Base-by-base conservation (phyloP, 2,329 filamentous ascomycete genomes). In the Clarireedia monteithiana region DNA sequence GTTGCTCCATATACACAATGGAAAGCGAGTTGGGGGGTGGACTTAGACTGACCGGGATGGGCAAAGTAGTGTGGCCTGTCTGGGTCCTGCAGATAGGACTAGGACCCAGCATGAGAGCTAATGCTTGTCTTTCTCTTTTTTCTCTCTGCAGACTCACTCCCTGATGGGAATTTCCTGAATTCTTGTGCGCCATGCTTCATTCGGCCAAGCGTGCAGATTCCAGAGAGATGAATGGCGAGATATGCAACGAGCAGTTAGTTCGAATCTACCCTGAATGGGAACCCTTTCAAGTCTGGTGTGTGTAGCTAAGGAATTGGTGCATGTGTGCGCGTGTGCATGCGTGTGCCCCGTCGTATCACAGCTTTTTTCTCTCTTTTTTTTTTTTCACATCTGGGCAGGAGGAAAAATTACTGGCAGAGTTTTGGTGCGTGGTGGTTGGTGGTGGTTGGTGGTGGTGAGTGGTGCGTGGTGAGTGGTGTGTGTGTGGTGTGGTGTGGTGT, bases 1-100 rank as follows among this genome's bases (percentile, higher is more conserved):
- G 58, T 61, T 61, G 52, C 42, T 50, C 57, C 59, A 63, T 64
- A 64, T 64, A 65, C 54, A 55, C 14, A 48, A 50, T 52, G 45
- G 47, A 6, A 48, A 44, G 15, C 42, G 53, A 46, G 46, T 51
- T 57, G 59, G 59, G 42, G 30, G 30, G 30, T 34, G 30, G 12
- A 34, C 9, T 34, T 34, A 34, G 30, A 34, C 2, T 34, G 30
- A 34, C 30, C 30, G 30, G 30, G 30, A 34, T 34, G 30, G 30
- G 7, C 15, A 42, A 14, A 54, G 52, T 52, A 44, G 61, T 57
- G 56, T 60, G 57, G 61, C 55, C 57, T 56, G 59, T 53, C 42
- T 58, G 15, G 57, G 57, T 55, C 57, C 59, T 58, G 58, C 58
- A 59, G 51, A 54, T 42, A 17, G 30, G 30, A 34, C 30, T 42